Evolutionary conservation across 106 monocot genomes (phyloP), one percentile per base, ranked within the genome.

Genomic region (Phalaenopsis equestris): DNA sequence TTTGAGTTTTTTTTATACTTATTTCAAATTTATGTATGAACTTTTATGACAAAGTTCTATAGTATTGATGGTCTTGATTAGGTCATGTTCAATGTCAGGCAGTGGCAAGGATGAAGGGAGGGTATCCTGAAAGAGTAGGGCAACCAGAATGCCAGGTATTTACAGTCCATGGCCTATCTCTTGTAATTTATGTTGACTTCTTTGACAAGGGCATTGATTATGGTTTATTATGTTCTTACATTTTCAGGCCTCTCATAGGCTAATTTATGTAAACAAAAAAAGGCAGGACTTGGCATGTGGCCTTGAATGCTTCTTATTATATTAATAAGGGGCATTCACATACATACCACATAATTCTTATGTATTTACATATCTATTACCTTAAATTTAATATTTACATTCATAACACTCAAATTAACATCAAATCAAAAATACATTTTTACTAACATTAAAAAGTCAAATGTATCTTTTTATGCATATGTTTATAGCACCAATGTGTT

Each of bases 141-240:
- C 91, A 89, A 74, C 87, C 91, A 8, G 91, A 89, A 74, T 91
- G 91, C 41, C 85, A 91, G 84, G 91, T 91, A 84, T 55, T 12
- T 6, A 43, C 9, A 8, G 8, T 42, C 73, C 38, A 68, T 68
- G 1, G 39, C 21, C 49, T 78, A 45, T 67, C 2, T 82, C 21
- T 30, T 58, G 67, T 82, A 37, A 37, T 42, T 74, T 74, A 18
- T 43, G 37, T 30, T 70, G 6, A 39, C 39, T 41, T 74, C 4
- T 74, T 45, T 42, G 18, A 45, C n/a, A 43, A 61, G n/a, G 61
- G 61, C 61, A 61, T 61, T n/a, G 61, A 61, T 61, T 61, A 7
- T 61, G 21, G 61, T n/a, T 21, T 61, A 21, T 21, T 61, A 52
- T 52, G 2, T 52, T 52, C 1, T 12, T 52, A 52, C 21, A 21